A percentile compares a stretch with the other conserved stretches of the same genome.
Conservation (phyloP, 73 alveolate genomes). For the Strombidium stylifer region DNA sequence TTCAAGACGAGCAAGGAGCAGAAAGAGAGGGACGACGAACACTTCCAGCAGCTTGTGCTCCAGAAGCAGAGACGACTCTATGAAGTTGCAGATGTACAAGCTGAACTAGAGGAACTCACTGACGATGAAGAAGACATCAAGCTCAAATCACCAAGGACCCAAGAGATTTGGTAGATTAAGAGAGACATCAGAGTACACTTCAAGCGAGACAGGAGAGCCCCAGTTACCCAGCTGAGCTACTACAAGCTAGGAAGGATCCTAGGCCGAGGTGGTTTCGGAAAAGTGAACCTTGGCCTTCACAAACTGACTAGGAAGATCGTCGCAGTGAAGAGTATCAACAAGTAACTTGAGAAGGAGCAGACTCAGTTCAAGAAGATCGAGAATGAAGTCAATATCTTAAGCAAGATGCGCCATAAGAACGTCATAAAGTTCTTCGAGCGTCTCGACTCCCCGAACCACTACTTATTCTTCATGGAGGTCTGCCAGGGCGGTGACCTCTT, state of each 20-base stretch:
- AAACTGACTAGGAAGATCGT: conserved; percentile 46
- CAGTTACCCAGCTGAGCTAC: conserved; percentile 28
- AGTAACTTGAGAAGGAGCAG: conserved; percentile 50
- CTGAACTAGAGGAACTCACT: conserved; percentile 20
- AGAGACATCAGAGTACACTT: conserved; percentile 9
- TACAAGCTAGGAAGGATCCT: conserved; percentile 51
- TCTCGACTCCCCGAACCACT: conserved; percentile 33
- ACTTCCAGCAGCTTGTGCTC: too few species aligned
- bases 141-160: conserved; percentile 17
- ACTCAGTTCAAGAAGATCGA: conserved; percentile 71
- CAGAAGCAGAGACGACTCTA: conserved; percentile 11
- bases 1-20: too few species aligned
- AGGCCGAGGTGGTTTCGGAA: conserved; percentile 70
- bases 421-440: conserved; percentile 64
- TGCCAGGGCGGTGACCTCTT: conserved; percentile 31
- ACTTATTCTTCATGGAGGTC: conserved; percentile 36
- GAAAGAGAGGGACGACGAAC: too few species aligned
- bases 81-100: conserved; percentile 19
- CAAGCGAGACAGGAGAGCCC: conserved; percentile 43
- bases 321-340: conserved; percentile 56
- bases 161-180: conserved; percentile 35
- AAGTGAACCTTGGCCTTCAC: conserved; percentile 60
- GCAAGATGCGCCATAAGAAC: conserved; percentile 86
- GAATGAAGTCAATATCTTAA: conserved; percentile 86
- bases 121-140: conserved; percentile 37